A percentile compares a stretch with the other conserved stretches of the same genome.
These are phyloP conservation scores for Trifolium subterraneum DNA, from an alignment of 306 rosid genomes.

Conservation along the genomic window DNA sequence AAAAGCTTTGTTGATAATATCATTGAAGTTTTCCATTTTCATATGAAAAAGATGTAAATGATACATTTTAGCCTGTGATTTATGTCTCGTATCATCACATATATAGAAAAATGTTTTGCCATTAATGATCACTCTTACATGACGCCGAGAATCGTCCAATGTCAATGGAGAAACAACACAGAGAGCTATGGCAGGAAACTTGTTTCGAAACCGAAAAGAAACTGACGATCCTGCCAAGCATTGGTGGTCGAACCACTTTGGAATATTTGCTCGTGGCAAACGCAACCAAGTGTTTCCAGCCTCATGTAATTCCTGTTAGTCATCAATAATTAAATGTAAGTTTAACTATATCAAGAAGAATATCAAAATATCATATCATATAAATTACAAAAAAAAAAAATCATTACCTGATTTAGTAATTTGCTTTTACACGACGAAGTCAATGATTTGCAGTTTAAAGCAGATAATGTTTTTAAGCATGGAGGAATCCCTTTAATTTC, in stretches of 20 bases:
- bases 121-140: background rate
- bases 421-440: background rate
- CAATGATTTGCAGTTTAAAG: constrained; percentile 17
- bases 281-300: background rate
- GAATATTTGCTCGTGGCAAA: background rate
- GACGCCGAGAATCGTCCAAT: background rate
- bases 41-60: background rate
- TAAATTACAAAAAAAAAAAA: background rate
- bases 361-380: background rate
- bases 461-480: background rate
- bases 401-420: constrained; percentile 14
- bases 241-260: background rate
- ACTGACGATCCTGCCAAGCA: background rate
- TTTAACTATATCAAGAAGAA: background rate
- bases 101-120: background rate
- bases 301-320: background rate
- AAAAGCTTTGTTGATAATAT: background rate
- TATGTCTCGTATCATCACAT: background rate
- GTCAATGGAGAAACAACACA: background rate
- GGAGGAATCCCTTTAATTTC: background rate
- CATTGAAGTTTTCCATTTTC: background rate
- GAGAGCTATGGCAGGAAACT: background rate
- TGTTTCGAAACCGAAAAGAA: background rate
- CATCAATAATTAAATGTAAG: background rate
- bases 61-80: too few species aligned